Conservation (phyloP, 1,284 basidiomycete genomes). For the Apiotrichum veenhuisii region DNA sequence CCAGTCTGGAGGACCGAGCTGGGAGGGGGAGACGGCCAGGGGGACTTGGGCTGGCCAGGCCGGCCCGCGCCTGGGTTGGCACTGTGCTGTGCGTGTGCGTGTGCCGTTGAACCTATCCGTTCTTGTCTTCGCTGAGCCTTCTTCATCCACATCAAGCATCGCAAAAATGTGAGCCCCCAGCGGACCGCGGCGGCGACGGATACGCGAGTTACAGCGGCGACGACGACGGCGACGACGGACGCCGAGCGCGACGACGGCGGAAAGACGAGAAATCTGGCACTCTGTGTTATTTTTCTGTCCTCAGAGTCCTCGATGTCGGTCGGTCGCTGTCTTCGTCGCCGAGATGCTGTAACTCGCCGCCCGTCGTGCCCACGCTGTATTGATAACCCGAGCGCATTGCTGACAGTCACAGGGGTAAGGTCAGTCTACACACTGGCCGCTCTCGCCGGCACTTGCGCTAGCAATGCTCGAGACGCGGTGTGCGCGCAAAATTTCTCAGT, state of each 20-base stretch:
- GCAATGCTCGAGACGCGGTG: not conserved
- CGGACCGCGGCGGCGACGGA: too few species aligned
- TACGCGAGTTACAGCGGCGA: not conserved
- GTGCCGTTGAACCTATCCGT: not conserved
- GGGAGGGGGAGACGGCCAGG: too few species aligned
- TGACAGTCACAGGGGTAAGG: conserved; percentile 18
- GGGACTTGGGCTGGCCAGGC: too few species aligned
- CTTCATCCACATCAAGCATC: conserved; percentile 7
- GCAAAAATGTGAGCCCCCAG: conserved; percentile 13
- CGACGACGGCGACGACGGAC: not conserved
- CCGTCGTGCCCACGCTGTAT: not conserved
- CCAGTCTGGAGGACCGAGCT: too few species aligned
- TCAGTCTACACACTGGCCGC: conserved; percentile 9
- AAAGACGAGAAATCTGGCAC: not conserved
- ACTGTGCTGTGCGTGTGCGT: not conserved
- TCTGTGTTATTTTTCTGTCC: not conserved
- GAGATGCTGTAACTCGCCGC: too few species aligned
- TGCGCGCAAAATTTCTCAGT: not conserved
- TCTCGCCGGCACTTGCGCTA: too few species aligned
- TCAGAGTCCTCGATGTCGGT: not conserved
- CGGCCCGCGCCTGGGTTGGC: not conserved
- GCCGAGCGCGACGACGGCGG: not conserved
- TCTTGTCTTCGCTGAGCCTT: not conserved
- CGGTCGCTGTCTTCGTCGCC: not conserved
- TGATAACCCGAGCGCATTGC: too few species aligned